Evolutionary conservation across 2,329 filamentous ascomycete genomes (phyloP).

Genomic region (Colletotrichum sp.): DNA sequence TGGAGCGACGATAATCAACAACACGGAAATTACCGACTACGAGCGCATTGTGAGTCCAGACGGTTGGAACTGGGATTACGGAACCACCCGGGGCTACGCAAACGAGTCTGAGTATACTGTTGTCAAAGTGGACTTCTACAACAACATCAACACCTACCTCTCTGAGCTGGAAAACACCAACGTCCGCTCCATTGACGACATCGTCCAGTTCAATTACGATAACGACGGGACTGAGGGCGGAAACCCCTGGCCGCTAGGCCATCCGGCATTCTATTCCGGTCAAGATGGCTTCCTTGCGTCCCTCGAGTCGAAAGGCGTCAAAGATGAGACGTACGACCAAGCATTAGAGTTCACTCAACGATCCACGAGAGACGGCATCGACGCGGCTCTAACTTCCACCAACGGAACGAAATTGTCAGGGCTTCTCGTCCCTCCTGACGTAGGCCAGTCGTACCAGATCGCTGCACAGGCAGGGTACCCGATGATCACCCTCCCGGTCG

Average conservation of each 20-base stretch:
- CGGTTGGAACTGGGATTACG: conserved; percentile 80
- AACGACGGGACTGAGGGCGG: conserved; percentile 73
- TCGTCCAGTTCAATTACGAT: conserved; percentile 68
- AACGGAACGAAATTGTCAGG: conserved; percentile 55
- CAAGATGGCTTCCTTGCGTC: conserved; percentile 75
- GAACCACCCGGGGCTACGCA: conserved; percentile 60
- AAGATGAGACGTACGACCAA: conserved; percentile 70
- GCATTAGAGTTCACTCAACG: conserved; percentile 67
- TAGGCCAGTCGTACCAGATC: conserved; percentile 71
- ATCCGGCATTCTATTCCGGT: conserved; percentile 71
- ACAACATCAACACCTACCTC: conserved; percentile 66
- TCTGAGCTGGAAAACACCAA: conserved; percentile 65
- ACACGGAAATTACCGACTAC: conserved; percentile 70
- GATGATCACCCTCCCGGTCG: conserved; percentile 71
- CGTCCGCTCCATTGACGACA: conserved; percentile 65
- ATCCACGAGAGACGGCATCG: conserved; percentile 70
- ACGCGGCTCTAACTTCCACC: conserved; percentile 63
- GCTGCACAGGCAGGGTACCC: conserved; percentile 80
- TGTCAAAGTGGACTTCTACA: conserved; percentile 74
- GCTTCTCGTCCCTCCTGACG: conserved; percentile 71
- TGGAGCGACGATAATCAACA: conserved; percentile 72
- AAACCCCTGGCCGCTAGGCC: conserved; percentile 52
- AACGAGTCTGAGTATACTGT: conserved; percentile 78
- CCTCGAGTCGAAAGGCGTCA: conserved; percentile 62
- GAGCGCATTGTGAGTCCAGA: conserved; percentile 65